These are phyloP conservation scores for Gaillardinia entomophila DNA, from an alignment of 805 yeast species.

Conservation along the genomic window DNA sequence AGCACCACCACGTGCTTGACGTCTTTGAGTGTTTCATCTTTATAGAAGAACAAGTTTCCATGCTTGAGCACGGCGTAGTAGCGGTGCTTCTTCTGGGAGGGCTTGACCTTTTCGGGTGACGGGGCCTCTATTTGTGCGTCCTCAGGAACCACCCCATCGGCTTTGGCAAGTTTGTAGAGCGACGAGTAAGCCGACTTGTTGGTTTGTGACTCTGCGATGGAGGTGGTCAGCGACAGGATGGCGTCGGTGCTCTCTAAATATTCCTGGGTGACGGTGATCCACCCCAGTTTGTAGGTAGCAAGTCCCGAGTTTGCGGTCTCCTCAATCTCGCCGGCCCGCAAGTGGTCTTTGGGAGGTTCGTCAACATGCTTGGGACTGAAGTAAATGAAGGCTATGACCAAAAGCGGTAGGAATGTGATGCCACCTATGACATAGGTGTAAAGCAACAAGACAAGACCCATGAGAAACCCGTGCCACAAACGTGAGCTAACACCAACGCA, in stretches of 20 bases:
- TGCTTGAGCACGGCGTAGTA: conserved; percentile 74
- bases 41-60: conserved; percentile 83
- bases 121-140: neutral
- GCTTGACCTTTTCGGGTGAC: conserved; percentile 7
- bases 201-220: conserved; percentile 35
- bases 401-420: conserved; percentile 66
- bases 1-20: conserved; percentile 77
- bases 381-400: conserved; percentile 34
- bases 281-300: conserved; percentile 60
- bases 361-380: conserved; percentile 30
- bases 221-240: conserved; percentile 43
- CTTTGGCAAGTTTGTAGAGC: conserved; percentile 51
- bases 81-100: conserved; percentile 45
- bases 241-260: conserved; percentile 42
- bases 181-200: conserved; percentile 56
- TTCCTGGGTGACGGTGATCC: conserved; percentile 82
- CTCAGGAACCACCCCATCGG: conserved; percentile 10
- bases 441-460: conserved; percentile 17
- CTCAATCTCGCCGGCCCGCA: conserved; percentile 61
- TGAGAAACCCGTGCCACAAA: no score
- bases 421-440: conserved; percentile 71
- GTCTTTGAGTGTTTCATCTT: conserved; percentile 58
- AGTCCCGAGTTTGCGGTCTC: conserved; percentile 58
- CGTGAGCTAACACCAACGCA: no score
- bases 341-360: conserved; percentile 4